A percentile compares a stretch with the other conserved stretches of the same genome.
These are phyloP conservation scores for Xanthoconium separans DNA, from an alignment of 1,284 basidiomycete species.

Conservation along the genomic window DNA sequence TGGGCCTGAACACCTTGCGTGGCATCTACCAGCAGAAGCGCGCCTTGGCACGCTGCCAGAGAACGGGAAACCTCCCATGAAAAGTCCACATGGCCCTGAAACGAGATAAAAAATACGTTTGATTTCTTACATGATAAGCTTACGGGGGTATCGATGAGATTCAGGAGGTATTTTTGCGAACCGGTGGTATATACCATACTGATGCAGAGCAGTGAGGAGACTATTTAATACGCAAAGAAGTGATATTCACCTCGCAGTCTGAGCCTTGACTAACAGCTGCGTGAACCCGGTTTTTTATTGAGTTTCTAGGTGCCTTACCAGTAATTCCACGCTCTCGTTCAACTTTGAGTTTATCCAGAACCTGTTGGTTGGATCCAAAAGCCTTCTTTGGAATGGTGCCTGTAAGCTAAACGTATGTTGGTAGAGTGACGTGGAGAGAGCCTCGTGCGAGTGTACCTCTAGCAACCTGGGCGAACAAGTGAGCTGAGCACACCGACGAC, in stretches of 20 bases:
- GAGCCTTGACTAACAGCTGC: constrained; percentile 69
- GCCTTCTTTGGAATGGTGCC: constrained; percentile 76
- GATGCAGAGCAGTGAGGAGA: constrained; percentile 9
- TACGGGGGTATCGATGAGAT: constrained; percentile 95
- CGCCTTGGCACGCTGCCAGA: constrained; percentile 92
- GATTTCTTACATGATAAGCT: constrained; percentile 22
- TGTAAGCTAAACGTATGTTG: constrained; percentile 61
- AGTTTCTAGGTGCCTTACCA: constrained; percentile 44
- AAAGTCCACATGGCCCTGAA: constrained; percentile 92
- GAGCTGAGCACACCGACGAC: not conserved
- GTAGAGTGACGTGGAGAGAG: not conserved
- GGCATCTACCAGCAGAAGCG: constrained; percentile 89
- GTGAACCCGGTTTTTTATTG: constrained; percentile 3
- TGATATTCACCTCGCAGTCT: constrained; percentile 73
- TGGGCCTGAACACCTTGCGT: constrained; percentile 98
- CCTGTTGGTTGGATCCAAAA: constrained; percentile 76
- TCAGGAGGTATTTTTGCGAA: constrained; percentile 73
- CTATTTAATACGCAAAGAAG: not conserved
- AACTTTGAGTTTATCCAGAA: constrained; percentile 95
- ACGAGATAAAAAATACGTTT: constrained; percentile 9
- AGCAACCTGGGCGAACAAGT: constrained; percentile 47
- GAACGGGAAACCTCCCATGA: constrained; percentile 95
- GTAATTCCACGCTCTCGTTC: constrained; percentile 95
- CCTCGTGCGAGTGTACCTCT: constrained; percentile 47
- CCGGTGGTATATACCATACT: constrained; percentile 76